Evolutionary conservation across 371 early-diverging fungal species (phyloP), one percentile per base, ranked within the genome.

Genomic region (Mortierella sp.): DNA sequence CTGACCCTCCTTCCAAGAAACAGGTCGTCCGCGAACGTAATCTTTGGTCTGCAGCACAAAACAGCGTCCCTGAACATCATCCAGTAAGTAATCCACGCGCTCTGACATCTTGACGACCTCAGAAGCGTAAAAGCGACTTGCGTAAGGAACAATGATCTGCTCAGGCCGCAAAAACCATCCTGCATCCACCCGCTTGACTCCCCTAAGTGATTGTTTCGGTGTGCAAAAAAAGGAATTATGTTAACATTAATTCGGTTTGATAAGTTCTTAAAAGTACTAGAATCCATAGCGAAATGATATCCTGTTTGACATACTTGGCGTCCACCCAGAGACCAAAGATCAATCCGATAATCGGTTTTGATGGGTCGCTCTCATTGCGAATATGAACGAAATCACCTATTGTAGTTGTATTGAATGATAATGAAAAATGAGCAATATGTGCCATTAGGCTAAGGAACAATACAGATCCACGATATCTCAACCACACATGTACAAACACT

Each of bases 101-200:
- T 80, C 86, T 70, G 82, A 76, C 31, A 80, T 78, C 47, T 86
- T 86, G 75, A 86, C 74, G 8, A 86, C 86, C 57, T 86, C 86
- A 0, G 75, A 77, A 0, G 86, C 76, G 44, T 86, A 86, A 72
- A 86, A 86, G 1, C 86, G 86, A 45, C 80, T 86, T 7, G 86
- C 60, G 38, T 86, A 86, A n/a, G 86, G 79, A 47, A 82, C 80
- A 0, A 86, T 72, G 44, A 80, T 82, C 19, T 86, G 86, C n/a
- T 86, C 86, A 26, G 86, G 86, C 13, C 86, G 75, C 71, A 86
- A 75, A 57, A 86, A 86, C 86, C 86, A 86, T 10, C 70, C 73
- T 21, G 80, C 80, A 73, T 86, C 86, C 44, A 86, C 24, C 34
- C 86, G 82, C 26, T 34, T 73, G 38, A 55, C 52, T 34, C 84